These are phyloP conservation scores for Paratinospora sagittata DNA, from an alignment of 164 flowering plant genomes.

Conservation along the genomic window DNA sequence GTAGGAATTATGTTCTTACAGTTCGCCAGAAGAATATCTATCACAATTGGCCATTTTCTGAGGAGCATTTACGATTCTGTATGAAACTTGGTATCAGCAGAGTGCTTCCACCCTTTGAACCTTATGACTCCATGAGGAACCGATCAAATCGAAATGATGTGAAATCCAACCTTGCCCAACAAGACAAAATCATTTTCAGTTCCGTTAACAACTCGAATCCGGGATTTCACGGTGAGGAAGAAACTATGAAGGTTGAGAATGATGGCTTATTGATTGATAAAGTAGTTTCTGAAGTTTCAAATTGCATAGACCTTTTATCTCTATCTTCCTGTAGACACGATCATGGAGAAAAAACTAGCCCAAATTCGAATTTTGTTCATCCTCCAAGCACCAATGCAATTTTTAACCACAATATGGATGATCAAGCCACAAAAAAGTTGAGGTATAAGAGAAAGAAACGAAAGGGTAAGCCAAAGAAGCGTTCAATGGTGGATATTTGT, in stretches of 20 bases:
- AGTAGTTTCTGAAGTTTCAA: constrained; percentile 9
- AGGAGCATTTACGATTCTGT: constrained; percentile 20
- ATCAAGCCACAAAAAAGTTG: constrained; percentile 13
- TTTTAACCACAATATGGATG: background rate
- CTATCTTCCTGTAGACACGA: constrained; percentile 2
- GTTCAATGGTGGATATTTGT: constrained; percentile 22
- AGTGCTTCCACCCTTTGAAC: constrained; percentile 30
- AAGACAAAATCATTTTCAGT: constrained; percentile 5
- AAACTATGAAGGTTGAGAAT: constrained; percentile 6
- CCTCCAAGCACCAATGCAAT: background rate
- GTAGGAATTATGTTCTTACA: constrained; percentile 26
- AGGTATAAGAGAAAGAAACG: constrained; percentile 15
- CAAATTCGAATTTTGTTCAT: constrained; percentile 2
- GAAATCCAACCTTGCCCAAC: background rate
- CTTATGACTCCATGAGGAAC: constrained; percentile 5
- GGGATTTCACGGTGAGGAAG: background rate
- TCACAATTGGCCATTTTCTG: constrained; percentile 31
- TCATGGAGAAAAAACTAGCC: constrained; percentile 12
- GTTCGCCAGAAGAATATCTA: constrained; percentile 22
- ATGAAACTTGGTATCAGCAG: constrained; percentile 21
- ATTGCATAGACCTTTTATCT: constrained; percentile 13
- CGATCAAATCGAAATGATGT: constrained; percentile 8
- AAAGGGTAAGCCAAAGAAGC: constrained; percentile 24
- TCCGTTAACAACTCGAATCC: background rate
- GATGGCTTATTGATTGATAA: background rate